phyloP scores from a whole-genome alignment of 331 rosid species.

The Quercus phellos region DNA sequence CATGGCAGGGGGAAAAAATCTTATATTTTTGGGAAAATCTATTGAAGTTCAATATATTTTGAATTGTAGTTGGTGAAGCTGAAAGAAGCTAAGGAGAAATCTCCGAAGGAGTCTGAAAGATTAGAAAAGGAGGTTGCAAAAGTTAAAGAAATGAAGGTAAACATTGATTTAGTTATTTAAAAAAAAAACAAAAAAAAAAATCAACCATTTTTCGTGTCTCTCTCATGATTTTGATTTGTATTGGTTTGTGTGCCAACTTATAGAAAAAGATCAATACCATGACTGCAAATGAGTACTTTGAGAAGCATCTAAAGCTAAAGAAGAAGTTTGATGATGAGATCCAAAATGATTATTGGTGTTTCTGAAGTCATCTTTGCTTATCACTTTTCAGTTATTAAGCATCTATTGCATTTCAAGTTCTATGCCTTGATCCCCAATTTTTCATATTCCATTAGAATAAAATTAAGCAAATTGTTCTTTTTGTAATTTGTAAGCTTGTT shows the following conservation, averaged over 20 bases:
- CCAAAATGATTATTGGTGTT: conserved; percentile 49
- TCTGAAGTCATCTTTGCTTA: conserved; percentile 18
- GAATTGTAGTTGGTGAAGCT: conserved; percentile 41
- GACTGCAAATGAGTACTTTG: conserved; percentile 41
- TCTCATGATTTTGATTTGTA: conserved; percentile 7
- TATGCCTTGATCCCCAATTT: background rate
- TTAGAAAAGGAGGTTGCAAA: conserved; percentile 47
- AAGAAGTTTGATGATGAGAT: conserved; percentile 55
- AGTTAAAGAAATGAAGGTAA: conserved; percentile 49
- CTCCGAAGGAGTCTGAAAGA: conserved; percentile 48
- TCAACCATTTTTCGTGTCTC: background rate
- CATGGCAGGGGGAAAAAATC: background rate
- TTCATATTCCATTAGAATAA: background rate
- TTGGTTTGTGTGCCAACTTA: background rate
- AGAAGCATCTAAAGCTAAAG: conserved; percentile 52
- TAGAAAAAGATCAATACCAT: conserved; percentile 52
- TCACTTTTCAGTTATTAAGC: too few relatives aligned
- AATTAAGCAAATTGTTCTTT: background rate
- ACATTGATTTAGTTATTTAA: background rate
- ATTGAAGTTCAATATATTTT: background rate
- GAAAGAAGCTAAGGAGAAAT: conserved; percentile 46
- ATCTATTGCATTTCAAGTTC: background rate
- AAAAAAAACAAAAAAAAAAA: too few relatives aligned
- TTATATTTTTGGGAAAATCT: background rate
- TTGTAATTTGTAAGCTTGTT: too few relatives aligned